phyloP scores from a whole-genome alignment of 805 yeast species.

The Candida berthetii region DNA sequence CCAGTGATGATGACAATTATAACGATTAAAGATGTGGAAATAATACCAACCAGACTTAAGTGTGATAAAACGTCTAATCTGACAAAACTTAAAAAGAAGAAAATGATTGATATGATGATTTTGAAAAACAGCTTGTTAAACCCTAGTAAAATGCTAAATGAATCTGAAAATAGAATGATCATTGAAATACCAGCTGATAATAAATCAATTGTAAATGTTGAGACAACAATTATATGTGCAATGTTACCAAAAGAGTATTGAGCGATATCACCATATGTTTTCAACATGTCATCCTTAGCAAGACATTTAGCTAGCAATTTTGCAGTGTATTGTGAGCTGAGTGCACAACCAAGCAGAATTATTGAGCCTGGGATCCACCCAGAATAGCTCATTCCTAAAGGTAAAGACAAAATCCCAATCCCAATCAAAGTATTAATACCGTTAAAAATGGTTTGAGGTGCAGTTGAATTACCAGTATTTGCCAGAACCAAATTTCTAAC shows the following conservation, averaged over 20 bases:
- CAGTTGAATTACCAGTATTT: conserved; percentile 43
- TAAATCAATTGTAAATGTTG: conserved; percentile 48
- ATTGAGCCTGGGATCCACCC: conserved; percentile 57
- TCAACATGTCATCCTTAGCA: conserved; percentile 28
- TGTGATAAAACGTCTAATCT: conserved; percentile 50
- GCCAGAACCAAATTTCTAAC: conserved; percentile 8
- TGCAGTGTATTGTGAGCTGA: conserved; percentile 49
- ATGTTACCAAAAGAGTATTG: conserved; percentile 38
- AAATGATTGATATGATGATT: conserved; percentile 26
- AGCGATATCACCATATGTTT: conserved; percentile 58
- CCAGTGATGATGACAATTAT: conserved; percentile 43
- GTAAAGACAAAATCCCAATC: conserved; percentile 67
- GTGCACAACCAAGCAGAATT: conserved; percentile 36
- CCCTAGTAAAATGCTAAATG: conserved; percentile 44
- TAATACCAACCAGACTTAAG: conserved; percentile 50
- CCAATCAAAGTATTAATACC: conserved; percentile 75
- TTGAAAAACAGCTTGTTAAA: conserved; percentile 35
- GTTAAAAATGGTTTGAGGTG: conserved; percentile 71
- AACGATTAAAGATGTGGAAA: conserved; percentile 46
- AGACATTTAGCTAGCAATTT: conserved; percentile 45
- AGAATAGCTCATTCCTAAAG: conserved; percentile 59
- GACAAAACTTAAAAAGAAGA: conserved; percentile 45
- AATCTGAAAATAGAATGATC: conserved; percentile 54
- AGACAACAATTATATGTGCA: conserved; percentile 37
- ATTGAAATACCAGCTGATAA: conserved; percentile 56